Conservation (phyloP, 2,329 filamentous ascomycete species). For the Knufia petricola region DNA sequence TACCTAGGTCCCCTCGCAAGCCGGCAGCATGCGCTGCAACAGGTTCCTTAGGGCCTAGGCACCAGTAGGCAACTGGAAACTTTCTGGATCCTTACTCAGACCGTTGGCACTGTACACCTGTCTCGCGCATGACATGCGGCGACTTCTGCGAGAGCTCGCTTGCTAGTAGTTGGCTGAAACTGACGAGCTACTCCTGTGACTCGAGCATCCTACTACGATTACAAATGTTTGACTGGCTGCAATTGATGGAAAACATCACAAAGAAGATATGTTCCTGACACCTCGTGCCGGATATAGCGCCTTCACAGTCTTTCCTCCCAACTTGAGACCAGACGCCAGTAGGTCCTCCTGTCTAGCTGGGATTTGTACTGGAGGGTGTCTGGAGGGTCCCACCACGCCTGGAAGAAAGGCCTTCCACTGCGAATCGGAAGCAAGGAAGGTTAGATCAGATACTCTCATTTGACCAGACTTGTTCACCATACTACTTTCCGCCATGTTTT, state of each 20-base stretch:
- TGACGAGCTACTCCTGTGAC: not conserved
- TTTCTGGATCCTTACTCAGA: too few relatives aligned
- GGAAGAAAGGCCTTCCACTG: not conserved
- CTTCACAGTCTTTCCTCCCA: too few relatives aligned
- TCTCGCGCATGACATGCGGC: too few relatives aligned
- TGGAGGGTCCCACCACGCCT: not conserved
- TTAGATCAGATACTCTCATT: not conserved
- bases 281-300: not conserved
- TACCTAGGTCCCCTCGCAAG: too few relatives aligned
- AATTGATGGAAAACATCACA: not conserved
- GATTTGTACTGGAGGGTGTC: not conserved
- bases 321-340: not conserved
- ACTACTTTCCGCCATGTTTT: not conserved
- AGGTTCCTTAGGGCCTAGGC: too few relatives aligned
- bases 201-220: not conserved
- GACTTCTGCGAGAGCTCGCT: not conserved
- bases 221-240: not conserved
- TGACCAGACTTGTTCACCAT: not conserved
- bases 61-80: too few relatives aligned
- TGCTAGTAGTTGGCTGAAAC: not conserved
- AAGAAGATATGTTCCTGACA: not conserved
- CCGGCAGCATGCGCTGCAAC: too few relatives aligned
- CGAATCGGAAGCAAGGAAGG: not conserved
- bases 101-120: too few relatives aligned
- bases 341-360: not conserved